Percentiles rank a stretch among this genome's conserved stretches.
phyloP scores from a whole-genome alignment of 441 rosid genomes.

The Pelargonium citronellum region DNA sequence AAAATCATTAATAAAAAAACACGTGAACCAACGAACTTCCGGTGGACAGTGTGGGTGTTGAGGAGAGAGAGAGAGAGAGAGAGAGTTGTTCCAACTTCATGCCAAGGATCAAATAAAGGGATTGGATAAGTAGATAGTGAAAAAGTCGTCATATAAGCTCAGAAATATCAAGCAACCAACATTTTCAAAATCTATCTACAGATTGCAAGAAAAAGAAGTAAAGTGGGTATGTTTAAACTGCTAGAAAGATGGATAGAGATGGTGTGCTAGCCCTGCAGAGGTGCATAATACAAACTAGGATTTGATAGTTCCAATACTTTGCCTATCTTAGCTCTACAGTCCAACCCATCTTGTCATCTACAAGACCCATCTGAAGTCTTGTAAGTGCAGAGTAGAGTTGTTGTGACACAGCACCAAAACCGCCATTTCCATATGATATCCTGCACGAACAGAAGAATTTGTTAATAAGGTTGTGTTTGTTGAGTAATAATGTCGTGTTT shows the following conservation, averaged over 20 bases:
- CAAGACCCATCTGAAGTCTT: slow-evolving; percentile 84
- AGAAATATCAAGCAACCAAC: neutral
- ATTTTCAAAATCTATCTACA: slow-evolving; percentile 12
- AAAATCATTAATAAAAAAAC: too few relatives aligned
- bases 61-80: too few relatives aligned
- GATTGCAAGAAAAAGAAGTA: slow-evolving; percentile 7
- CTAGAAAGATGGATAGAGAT: neutral
- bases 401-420: slow-evolving; percentile 57
- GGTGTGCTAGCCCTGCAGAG: neutral
- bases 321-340: slow-evolving; percentile 54
- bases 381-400: slow-evolving; percentile 64
- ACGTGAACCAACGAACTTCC: too few relatives aligned
- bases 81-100: neutral
- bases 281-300: slow-evolving; percentile 9
- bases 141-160: neutral
- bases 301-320: neutral
- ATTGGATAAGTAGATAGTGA: neutral
- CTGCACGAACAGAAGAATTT: slow-evolving; percentile 31
- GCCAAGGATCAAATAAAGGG: neutral
- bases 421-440: slow-evolving; percentile 55
- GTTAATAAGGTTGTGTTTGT: too few relatives aligned
- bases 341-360: slow-evolving; percentile 84
- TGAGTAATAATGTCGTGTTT: too few relatives aligned
- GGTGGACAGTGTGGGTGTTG: too few relatives aligned
- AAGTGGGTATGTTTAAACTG: slow-evolving; percentile 3